Percentiles rank a stretch among this genome's conserved stretches.
phyloP scores from a whole-genome alignment of 768 basidiomycete species.

The Jaapia argillacea region DNA sequence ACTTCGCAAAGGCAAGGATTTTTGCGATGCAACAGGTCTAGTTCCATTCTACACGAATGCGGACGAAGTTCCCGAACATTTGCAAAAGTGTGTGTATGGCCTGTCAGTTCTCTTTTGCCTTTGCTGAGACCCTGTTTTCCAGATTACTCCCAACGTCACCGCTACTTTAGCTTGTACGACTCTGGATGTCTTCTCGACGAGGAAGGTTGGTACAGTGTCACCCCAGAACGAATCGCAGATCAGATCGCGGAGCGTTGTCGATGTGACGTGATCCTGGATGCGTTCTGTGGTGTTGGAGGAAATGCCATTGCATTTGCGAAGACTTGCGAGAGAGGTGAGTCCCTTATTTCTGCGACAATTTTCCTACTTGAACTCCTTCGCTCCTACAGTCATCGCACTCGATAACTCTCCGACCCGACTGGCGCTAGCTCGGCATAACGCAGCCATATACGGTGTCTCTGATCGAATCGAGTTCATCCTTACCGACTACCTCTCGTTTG shows the following conservation, averaged over 20 bases:
- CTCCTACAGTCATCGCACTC: constrained; percentile 74
- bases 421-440: constrained; percentile 88
- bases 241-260: constrained; percentile 92
- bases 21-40: constrained; percentile 62
- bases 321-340: constrained; percentile 87
- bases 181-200: constrained; percentile 82
- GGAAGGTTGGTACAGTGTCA: constrained; percentile 98
- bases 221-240: constrained; percentile 84
- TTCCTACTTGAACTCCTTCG: not conserved
- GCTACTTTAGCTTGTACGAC: constrained; percentile 74
- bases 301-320: constrained; percentile 96
- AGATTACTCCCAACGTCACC: constrained; percentile 78
- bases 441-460: constrained; percentile 86
- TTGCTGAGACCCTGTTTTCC: not conserved
- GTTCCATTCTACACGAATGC: constrained; percentile 60
- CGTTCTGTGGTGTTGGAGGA: constrained; percentile 96
- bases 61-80: constrained; percentile 63
- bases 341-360: not conserved
- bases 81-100: constrained; percentile 68
- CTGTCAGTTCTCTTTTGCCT: not conserved
- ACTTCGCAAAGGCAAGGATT: constrained; percentile 22
- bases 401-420: constrained; percentile 82
- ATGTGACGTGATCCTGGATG: constrained; percentile 78
- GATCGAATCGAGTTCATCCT: constrained; percentile 93
- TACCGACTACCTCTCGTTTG: constrained; percentile 78